Conservation (phyloP, 2,329 filamentous ascomycete genomes). For the Botrytis paeoniae region DNA sequence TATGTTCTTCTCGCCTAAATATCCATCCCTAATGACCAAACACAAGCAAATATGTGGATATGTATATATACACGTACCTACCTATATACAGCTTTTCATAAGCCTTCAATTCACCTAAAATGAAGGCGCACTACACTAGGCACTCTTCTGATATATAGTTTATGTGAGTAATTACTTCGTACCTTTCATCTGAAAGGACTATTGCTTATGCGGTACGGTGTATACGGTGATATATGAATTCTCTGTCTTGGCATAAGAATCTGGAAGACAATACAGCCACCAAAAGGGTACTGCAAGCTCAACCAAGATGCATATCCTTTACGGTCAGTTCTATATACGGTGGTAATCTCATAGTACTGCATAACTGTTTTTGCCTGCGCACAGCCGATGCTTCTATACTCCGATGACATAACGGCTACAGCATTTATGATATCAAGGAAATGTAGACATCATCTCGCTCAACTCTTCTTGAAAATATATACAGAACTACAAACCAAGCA, state of each 20-base stretch:
- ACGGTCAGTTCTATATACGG: neutral
- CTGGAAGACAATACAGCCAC: neutral
- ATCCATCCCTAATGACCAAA: neutral
- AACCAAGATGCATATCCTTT: rapidly evolving
- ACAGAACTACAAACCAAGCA: neutral
- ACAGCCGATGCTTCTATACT: rapidly evolving
- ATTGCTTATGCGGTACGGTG: rapidly evolving
- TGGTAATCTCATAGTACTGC: rapidly evolving
- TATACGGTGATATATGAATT: neutral
- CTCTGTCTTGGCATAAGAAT: neutral
- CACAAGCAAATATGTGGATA: neutral
- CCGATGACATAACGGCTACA: rapidly evolving
- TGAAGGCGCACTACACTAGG: rapidly evolving
- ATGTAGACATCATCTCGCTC: neutral
- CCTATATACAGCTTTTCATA: rapidly evolving
- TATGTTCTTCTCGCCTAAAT: neutral
- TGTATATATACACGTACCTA: neutral
- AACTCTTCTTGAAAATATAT: neutral
- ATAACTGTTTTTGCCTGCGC: rapidly evolving
- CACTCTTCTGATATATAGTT: neutral
- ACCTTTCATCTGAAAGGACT: neutral
- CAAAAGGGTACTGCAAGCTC: neutral
- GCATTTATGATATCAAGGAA: neutral
- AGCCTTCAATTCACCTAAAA: neutral
- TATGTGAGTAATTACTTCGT: rapidly evolving